A percentile compares a stretch with the other conserved stretches of the same genome.
Conservation (phyloP, 2,329 filamentous ascomycete genomes). For the Fusarium sp. region DNA sequence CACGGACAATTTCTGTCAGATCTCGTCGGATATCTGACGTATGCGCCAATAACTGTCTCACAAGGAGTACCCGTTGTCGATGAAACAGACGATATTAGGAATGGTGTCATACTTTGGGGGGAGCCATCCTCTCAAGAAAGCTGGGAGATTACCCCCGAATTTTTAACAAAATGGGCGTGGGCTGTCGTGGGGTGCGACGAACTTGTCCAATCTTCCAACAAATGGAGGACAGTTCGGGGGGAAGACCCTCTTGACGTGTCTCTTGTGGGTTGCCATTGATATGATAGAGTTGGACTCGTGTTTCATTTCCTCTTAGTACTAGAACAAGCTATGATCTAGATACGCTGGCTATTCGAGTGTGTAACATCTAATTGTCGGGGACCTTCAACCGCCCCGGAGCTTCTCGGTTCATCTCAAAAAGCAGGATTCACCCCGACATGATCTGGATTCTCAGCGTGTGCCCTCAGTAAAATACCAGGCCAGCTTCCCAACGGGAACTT, state of each 20-base stretch:
- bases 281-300: background rate
- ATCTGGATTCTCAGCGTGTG: constrained; percentile 46
- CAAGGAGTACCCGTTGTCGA: too few species aligned
- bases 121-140: constrained; percentile 17
- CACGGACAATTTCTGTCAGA: constrained; percentile 23
- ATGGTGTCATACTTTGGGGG: constrained; percentile 26
- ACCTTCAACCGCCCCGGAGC: background rate
- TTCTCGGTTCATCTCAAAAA: constrained; percentile 34
- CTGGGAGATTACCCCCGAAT: constrained; percentile 14
- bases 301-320: background rate
- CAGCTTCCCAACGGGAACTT: constrained; percentile 48
- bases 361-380: background rate
- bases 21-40: constrained; percentile 7
- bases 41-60: background rate
- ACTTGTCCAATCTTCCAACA: constrained; percentile 5
- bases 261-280: background rate
- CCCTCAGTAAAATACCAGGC: constrained; percentile 48
- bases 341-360: background rate
- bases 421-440: constrained; percentile 45
- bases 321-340: background rate
- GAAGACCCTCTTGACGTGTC: background rate
- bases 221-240: constrained; percentile 16
- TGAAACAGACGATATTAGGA: background rate
- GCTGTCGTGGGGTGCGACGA: constrained; percentile 7
- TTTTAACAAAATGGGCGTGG: constrained; percentile 23